Percentiles rank a stretch among this genome's conserved stretches.
Evolutionary conservation across 768 basidiomycete species (phyloP).

Genomic region (Termitomyces sp.): DNA sequence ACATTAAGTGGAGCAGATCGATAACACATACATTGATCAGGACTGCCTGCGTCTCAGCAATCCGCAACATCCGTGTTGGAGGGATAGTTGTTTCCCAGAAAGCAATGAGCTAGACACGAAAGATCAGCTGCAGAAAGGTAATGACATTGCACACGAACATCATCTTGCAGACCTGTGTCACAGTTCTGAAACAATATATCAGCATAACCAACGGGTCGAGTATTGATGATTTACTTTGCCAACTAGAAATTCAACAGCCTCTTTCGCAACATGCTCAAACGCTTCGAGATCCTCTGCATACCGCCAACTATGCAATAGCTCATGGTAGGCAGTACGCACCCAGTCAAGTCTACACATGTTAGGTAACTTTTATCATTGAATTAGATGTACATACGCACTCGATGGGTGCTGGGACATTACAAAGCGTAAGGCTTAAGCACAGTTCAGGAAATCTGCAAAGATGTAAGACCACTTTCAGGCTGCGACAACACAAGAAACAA

Average conservation of each 20-base stretch:
- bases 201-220: neutral
- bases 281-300: conserved; percentile 63
- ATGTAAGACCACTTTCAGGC: neutral
- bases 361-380: conserved; percentile 1
- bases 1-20: neutral
- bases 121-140: neutral
- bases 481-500: conserved; percentile 9
- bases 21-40: conserved; percentile 54
- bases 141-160: conserved; percentile 37
- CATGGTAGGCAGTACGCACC: conserved; percentile 59
- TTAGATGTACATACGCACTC: conserved; percentile 45
- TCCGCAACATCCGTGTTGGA: conserved; percentile 48
- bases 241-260: conserved; percentile 52
- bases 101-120: conserved; percentile 49
- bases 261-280: conserved; percentile 63
- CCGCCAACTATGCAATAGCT: conserved; percentile 60
- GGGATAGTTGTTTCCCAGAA: conserved; percentile 60
- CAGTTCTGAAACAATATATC: conserved; percentile 34
- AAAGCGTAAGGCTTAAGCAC: conserved; percentile 63
- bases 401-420: conserved; percentile 62
- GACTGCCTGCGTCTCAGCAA: conserved; percentile 51
- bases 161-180: conserved; percentile 58
- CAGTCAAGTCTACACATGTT: conserved; percentile 45
- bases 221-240: conserved; percentile 42
- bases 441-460: conserved; percentile 64